These are phyloP conservation scores for Sphagnurus paluster DNA, from an alignment of 1,284 basidiomycete genomes.

Conservation along the genomic window DNA sequence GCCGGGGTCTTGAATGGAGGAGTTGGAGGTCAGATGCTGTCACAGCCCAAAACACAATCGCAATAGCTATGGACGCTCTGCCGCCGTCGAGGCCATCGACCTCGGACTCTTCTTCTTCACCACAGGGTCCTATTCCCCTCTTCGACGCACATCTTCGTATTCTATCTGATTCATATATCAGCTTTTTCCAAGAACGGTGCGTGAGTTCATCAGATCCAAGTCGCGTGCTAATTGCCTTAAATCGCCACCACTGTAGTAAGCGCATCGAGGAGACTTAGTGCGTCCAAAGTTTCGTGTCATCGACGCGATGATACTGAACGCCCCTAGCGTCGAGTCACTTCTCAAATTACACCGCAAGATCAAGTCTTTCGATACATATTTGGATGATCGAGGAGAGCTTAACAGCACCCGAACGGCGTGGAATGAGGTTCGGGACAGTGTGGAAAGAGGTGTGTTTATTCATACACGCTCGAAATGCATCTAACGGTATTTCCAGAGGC, in stretches of 20 bases:
- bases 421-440: slow-evolving; percentile 81
- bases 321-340: slow-evolving; percentile 66
- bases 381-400: slow-evolving; percentile 64
- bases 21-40: no score
- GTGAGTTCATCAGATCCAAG: slow-evolving; percentile 26
- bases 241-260: slow-evolving; percentile 47
- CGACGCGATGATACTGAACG: slow-evolving; percentile 9
- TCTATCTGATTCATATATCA: slow-evolving; percentile 74
- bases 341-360: slow-evolving; percentile 69
- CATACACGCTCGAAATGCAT: neutral
- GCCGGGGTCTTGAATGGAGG: slow-evolving; percentile 23
- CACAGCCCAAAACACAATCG: slow-evolving; percentile 13
- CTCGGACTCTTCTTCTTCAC: slow-evolving; percentile 36
- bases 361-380: slow-evolving; percentile 62
- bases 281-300: slow-evolving; percentile 26
- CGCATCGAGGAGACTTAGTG: slow-evolving; percentile 84
- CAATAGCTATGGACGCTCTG: slow-evolving; percentile 33
- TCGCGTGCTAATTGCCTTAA: slow-evolving; percentile 16
- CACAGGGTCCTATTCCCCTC: slow-evolving; percentile 61
- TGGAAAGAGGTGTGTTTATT: slow-evolving; percentile 64
- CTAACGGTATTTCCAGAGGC: slow-evolving; percentile 54
- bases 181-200: slow-evolving; percentile 85
- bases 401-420: slow-evolving; percentile 72
- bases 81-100: slow-evolving; percentile 41
- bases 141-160: slow-evolving; percentile 74